Base-by-base conservation (phyloP, 257 asterid species). In the Fraxinus americana region DNA sequence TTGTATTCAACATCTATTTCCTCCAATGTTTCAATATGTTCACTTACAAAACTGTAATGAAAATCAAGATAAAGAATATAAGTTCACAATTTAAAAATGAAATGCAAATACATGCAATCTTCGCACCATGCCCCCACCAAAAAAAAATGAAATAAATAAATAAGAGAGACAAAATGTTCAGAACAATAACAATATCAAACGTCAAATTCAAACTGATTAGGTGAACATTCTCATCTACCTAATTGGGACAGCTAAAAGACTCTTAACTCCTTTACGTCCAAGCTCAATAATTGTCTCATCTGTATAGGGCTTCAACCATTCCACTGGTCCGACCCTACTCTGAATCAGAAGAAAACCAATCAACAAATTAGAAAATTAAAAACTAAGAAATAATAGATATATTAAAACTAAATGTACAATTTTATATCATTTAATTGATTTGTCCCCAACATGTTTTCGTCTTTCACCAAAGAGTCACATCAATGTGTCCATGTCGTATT, bases 291-390 rank as follows among this genome's bases (percentile, higher is more conserved):
- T 93, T 48, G 94, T 93, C 88, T 93, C 99, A 74, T 96, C 99
- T 17, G 99, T 96, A 85, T 96, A 96, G 43, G 99, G 99, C 85
- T 84, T 96, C 86, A 96, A 83, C 99, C 99, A 96, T 87, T 96
- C 98, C 79, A 93, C 99, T 54, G 99, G 99, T 72, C 98, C 99
- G 81, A 96, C 99, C 90, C 98, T 92, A 86, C 99, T 96, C 99
- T 96, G 97, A 79, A 89, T 80, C 82, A 82, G 73, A 78, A 73
- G 34, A 68, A 81, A 74, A 71, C 70, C 63, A 83, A 75, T 30
- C 70, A 87, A 43, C 52, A 79, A 72, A 34, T 34, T 57, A 57
- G 27, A 57, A 57, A 57, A 57, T 57, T 57, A 57, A 57, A 54
- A 19, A 54, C 65, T 54, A 17, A 4, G 7, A 11, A 63, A 63